Evolutionary conservation across 2,329 filamentous ascomycete species (phyloP).

Genomic region (Whalleya microplaca): DNA sequence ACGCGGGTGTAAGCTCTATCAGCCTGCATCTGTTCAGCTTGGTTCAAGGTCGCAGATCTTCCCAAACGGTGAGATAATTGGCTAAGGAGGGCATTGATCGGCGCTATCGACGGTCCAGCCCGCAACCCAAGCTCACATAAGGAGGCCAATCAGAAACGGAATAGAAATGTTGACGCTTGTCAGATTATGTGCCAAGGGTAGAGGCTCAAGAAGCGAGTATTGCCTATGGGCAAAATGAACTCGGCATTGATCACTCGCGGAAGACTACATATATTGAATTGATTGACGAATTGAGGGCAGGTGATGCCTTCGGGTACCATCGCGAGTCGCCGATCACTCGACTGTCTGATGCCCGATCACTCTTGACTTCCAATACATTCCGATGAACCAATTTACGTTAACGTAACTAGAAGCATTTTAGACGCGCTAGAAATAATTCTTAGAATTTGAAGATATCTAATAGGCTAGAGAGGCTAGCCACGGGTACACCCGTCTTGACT

Average conservation of each 20-base stretch:
- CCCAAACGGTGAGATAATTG: conserved; percentile 14
- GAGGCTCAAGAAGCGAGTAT: conserved; percentile 5
- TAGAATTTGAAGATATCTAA: too few species aligned
- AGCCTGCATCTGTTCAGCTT: conserved; percentile 16
- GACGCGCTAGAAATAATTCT: too few species aligned
- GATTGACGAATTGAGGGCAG: conserved; percentile 11
- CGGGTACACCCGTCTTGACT: too few species aligned
- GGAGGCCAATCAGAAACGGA: conserved; percentile 9
- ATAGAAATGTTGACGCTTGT: conserved; percentile 6
- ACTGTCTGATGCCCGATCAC: too few species aligned
- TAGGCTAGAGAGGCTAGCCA: too few species aligned
- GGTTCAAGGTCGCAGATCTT: conserved; percentile 5
- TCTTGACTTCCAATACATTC: too few species aligned
- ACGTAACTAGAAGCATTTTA: too few species aligned
- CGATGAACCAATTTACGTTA: too few species aligned
- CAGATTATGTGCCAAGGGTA: conserved; percentile 19
- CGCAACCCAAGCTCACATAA: neutral
- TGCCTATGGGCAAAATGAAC: conserved; percentile 7
- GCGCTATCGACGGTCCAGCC: conserved; percentile 5
- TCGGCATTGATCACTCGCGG: neutral
- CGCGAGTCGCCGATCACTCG: too few species aligned
- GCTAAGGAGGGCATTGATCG: conserved; percentile 17
- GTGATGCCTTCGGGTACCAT: too few species aligned
- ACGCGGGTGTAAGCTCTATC: conserved; percentile 1
- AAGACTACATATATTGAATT: conserved; percentile 8